phyloP scores from a whole-genome alignment of 148 eudicot species.

The Rhododendron williamsianum region DNA sequence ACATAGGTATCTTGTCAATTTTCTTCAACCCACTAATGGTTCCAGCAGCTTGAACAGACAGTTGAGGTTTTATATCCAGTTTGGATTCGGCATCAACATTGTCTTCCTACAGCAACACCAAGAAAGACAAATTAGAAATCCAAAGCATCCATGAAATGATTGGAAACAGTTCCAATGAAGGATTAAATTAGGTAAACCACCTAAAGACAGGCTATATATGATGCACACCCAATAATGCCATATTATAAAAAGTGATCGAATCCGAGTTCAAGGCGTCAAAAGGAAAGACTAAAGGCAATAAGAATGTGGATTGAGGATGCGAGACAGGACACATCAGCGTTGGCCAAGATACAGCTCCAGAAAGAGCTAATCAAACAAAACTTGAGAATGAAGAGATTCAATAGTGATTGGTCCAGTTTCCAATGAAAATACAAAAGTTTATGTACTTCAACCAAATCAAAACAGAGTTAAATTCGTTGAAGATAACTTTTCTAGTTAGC shows the following conservation, averaged over 20 bases:
- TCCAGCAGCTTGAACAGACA: conserved; percentile 9
- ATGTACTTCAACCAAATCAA: background rate
- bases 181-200: background rate
- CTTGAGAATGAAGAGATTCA: background rate
- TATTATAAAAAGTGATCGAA: background rate
- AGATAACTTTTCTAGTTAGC: background rate
- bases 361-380: background rate
- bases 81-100: conserved; percentile 10
- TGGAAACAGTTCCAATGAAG: background rate
- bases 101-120: conserved; percentile 24
- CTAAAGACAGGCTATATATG: background rate
- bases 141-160: background rate
- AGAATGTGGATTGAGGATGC: background rate
- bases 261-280: background rate
- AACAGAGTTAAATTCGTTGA: background rate
- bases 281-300: background rate
- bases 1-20: conserved; percentile 5
- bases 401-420: background rate
- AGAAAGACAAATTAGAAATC: background rate
- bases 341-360: background rate
- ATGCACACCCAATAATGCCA: background rate
- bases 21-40: conserved; percentile 2
- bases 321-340: background rate
- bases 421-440: background rate
- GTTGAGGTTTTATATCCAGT: background rate